Conservation (phyloP, 805 yeast genomes). For the Danielia reshetovae region DNA sequence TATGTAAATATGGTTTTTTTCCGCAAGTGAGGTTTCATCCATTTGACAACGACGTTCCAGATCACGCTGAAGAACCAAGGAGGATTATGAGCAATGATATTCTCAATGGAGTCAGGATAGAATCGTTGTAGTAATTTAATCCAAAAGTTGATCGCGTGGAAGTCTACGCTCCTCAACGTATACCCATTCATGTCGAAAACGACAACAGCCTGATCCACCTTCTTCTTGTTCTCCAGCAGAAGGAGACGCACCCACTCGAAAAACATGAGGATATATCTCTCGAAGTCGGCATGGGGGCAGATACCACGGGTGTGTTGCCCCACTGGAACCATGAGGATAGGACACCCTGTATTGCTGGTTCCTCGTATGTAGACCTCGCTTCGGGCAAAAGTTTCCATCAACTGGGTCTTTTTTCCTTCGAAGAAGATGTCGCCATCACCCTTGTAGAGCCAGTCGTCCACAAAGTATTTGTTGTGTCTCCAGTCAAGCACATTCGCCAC, state of each 20-base stretch:
- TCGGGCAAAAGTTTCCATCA: constrained; percentile 5
- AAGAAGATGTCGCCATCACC: constrained; percentile 9
- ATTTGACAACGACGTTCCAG: constrained; percentile 11
- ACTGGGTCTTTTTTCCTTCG: constrained; percentile 1
- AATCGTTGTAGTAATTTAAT: constrained; percentile 6
- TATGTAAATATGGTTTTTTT: constrained; percentile 9
- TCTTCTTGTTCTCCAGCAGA: constrained; percentile 5
- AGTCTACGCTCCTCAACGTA: constrained; percentile 12
- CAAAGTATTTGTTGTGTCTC: constrained; percentile 6
- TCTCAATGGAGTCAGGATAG: constrained; percentile 12
- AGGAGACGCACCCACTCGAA: constrained; percentile 10
- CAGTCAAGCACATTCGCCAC: constrained; percentile 8
- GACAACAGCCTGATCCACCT: constrained; percentile 8
- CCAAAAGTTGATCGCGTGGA: constrained; percentile 9
- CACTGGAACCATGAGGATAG: constrained; percentile 4
- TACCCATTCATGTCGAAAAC: constrained; percentile 12
- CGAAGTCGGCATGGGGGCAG: constrained; percentile 8
- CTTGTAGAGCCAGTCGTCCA: constrained; percentile 7
- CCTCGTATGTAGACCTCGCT: constrained; percentile 8
- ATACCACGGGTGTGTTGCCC: constrained; percentile 6
- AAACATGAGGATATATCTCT: constrained; percentile 4
- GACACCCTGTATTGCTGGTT: constrained; percentile 5
- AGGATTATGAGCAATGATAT: constrained; percentile 10
- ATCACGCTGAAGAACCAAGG: constrained; percentile 8
- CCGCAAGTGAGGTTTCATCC: constrained; percentile 10